Evolutionary conservation across 305 asterid species (phyloP), one percentile per base, ranked within the genome.

Genomic region (Fraxinus nigra): DNA sequence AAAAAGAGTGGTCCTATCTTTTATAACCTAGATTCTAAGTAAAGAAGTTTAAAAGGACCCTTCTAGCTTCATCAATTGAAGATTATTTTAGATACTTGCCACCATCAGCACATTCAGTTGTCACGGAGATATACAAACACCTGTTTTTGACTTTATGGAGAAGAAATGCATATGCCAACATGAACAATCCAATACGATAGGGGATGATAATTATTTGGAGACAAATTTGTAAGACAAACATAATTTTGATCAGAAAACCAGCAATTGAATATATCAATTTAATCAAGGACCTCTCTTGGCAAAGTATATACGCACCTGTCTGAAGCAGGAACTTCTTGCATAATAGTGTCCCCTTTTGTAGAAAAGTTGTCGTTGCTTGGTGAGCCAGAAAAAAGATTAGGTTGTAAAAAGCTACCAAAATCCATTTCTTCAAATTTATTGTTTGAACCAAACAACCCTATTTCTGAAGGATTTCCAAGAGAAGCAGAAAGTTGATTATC

Each of bases 301-400:
- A 80, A 76, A 79, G 81, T 13, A 84, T 75, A 35, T 24, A 46
- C 85, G 67, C 79, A 94, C 97, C 98, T 89, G 87, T 82, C 69
- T 79, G 89, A 80, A 77, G 90, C 78, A 87, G 85, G 85, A 87
- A 54, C 85, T 56, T 89, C 90, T 34, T 87, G 82, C 75, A 79
- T 38, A 40, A 37, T 67, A 80, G 75, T 75, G 83, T 84, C 67
- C 78, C 35, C 83, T 89, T 86, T 87, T 63, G 80, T 38, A 61
- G 80, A 80, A 85, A 80, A 86, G 79, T 74, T 80, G 81, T 40
- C 85, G 30, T 81, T 87, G 88, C 84, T 78, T 73, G 80, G 81
- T 54, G 89, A 81, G 69, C 86, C 82, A 51, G 88, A 83, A 82
- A 87, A 87, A 48, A 84, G 85, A 84, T 86, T 82, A 28, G 92